These are phyloP conservation scores for Termitomyces sp. DNA, from an alignment of 768 basidiomycete species.

Conservation along the genomic window DNA sequence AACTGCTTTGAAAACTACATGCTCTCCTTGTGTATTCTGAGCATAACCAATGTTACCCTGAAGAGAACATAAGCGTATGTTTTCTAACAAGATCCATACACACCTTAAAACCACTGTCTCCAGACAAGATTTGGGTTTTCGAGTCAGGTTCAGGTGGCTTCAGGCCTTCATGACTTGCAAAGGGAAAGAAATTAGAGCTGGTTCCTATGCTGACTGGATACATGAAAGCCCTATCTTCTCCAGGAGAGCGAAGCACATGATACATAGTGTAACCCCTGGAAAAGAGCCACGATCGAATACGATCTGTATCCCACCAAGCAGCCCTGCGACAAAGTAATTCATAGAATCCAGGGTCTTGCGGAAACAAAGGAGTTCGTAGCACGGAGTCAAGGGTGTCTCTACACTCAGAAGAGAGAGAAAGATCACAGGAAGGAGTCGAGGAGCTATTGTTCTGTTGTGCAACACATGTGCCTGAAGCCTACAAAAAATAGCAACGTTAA, in stretches of 20 bases:
- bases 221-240: background rate
- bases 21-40: background rate
- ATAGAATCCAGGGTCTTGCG: background rate
- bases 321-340: background rate
- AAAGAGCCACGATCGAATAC: background rate
- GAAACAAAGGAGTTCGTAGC: background rate
- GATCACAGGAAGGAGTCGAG: background rate
- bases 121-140: background rate
- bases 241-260: background rate
- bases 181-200: slow-evolving; percentile 1
- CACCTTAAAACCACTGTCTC: background rate
- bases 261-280: background rate
- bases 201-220: background rate
- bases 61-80: background rate
- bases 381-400: background rate
- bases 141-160: background rate
- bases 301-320: background rate
- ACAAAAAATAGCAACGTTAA: background rate
- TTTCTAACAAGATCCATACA: background rate
- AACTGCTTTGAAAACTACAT: background rate
- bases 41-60: background rate
- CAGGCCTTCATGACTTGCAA: background rate
- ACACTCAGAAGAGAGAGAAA: background rate
- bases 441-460: background rate
- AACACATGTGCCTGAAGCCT: background rate